Conservation (phyloP, 768 basidiomycete genomes). For the Hericium erinaceus region DNA sequence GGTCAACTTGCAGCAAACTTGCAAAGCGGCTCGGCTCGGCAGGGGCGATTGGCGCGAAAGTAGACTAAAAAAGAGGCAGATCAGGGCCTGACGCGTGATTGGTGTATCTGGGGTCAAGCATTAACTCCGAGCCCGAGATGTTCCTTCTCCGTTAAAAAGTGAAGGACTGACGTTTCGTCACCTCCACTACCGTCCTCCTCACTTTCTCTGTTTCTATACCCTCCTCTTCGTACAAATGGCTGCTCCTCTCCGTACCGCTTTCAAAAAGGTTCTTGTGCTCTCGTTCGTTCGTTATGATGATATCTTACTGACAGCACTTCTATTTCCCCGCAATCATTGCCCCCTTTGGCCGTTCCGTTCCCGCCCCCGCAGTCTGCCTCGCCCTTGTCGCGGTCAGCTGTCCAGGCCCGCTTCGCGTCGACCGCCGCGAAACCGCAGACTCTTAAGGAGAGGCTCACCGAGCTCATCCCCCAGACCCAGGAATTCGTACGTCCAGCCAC, state of each 20-base stretch:
- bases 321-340: too few species aligned
- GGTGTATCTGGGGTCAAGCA: not conserved
- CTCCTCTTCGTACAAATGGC: not conserved
- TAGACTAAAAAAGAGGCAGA: not conserved
- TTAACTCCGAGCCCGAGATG: not conserved
- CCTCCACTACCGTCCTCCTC: not conserved
- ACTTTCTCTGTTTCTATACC: not conserved
- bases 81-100: too few species aligned
- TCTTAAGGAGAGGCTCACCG: constrained; percentile 86
- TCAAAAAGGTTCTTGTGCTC: not conserved
- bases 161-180: not conserved
- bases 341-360: not conserved
- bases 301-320: too few species aligned
- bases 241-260: not conserved
- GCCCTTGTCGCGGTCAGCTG: constrained; percentile 36
- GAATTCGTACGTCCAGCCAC: constrained; percentile 45
- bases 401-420: constrained; percentile 55
- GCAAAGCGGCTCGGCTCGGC: not conserved
- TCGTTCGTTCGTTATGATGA: not conserved
- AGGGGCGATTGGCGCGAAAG: not conserved
- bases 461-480: constrained; percentile 85
- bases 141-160: not conserved
- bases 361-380: constrained; percentile 31
- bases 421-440: constrained; percentile 57
- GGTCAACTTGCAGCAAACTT: not conserved